phyloP scores from a whole-genome alignment of 176 grass and related monocot species.

The Carex pumila region DNA sequence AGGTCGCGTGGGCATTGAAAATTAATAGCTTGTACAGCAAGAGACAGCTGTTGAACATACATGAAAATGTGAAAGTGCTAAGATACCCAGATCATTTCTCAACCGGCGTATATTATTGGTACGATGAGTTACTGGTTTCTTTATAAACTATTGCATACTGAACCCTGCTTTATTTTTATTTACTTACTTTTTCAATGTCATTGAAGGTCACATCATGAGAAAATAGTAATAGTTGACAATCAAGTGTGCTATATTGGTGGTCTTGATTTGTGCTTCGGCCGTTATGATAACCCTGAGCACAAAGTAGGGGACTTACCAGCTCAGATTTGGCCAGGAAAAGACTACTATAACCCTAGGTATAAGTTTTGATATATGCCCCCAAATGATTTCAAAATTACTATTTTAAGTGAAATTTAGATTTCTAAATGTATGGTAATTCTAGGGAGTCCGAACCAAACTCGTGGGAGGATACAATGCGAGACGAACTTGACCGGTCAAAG shows the following conservation, averaged over 20 bases:
- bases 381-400: background rate
- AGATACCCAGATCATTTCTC: conserved; percentile 87
- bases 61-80: conserved; percentile 89
- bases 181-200: background rate
- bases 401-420: background rate
- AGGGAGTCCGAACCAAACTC: conserved; percentile 92
- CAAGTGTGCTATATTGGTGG: conserved; percentile 78
- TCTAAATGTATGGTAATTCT: conserved; percentile 16
- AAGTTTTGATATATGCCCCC: background rate
- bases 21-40: conserved; percentile 85
- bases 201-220: conserved; percentile 90
- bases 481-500: conserved; percentile 73
- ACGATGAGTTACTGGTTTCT: conserved; percentile 2
- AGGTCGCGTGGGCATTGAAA: conserved; percentile 76
- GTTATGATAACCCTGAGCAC: conserved; percentile 67
- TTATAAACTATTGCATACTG: background rate
- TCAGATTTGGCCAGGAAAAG: conserved; percentile 79
- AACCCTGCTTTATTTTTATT: background rate
- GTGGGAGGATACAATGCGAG: conserved; percentile 84
- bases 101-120: conserved; percentile 77
- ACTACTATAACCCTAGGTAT: conserved; percentile 88
- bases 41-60: conserved; percentile 53
- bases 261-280: conserved; percentile 87
- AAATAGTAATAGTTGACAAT: conserved; percentile 85
- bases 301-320: conserved; percentile 51